Percentiles rank a stretch among this genome's conserved stretches.
Conservation (phyloP, 768 basidiomycete genomes). For the Clavaria fumosa region DNA sequence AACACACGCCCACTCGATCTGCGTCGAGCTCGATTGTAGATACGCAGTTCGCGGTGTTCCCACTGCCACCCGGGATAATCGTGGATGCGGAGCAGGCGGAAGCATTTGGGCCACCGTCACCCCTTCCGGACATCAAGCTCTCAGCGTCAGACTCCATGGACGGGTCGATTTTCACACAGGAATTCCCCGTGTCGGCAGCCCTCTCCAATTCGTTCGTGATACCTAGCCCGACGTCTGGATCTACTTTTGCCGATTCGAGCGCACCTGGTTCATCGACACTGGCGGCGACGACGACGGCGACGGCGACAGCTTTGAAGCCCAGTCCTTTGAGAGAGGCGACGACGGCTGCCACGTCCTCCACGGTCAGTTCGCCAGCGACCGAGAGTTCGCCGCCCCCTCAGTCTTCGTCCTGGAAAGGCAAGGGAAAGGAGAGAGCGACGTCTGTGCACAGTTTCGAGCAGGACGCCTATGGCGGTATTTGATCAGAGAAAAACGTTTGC, state of each 20-base stretch:
- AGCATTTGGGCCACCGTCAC: slow-evolving; percentile 23
- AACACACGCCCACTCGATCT: not conserved
- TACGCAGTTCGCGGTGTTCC: slow-evolving; percentile 19
- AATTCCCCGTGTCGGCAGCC: slow-evolving; percentile 9
- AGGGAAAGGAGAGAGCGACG: slow-evolving; percentile 22
- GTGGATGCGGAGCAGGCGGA: slow-evolving; percentile 14
- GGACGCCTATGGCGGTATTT: slow-evolving; percentile 11
- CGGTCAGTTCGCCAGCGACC: not conserved
- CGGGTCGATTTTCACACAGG: slow-evolving; percentile 12
- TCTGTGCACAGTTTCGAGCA: slow-evolving; percentile 6
- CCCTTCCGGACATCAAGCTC: slow-evolving; percentile 25
- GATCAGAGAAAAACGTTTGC: no score
- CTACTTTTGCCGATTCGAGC: no score
- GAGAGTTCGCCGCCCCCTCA: no score
- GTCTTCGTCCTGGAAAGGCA: slow-evolving; percentile 10
- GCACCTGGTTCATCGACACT: not conserved
- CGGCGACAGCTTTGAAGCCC: not conserved
- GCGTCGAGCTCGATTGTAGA: slow-evolving; percentile 9
- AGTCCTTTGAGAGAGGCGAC: not conserved
- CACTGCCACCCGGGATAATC: no score
- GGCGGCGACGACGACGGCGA: not conserved
- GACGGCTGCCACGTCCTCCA: not conserved
- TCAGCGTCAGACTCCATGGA: slow-evolving; percentile 16
- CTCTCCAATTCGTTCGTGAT: not conserved
- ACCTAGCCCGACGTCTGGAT: no score